These are phyloP conservation scores for Puya raimondii DNA, from an alignment of 176 grass and related monocot species.

Conservation along the genomic window DNA sequence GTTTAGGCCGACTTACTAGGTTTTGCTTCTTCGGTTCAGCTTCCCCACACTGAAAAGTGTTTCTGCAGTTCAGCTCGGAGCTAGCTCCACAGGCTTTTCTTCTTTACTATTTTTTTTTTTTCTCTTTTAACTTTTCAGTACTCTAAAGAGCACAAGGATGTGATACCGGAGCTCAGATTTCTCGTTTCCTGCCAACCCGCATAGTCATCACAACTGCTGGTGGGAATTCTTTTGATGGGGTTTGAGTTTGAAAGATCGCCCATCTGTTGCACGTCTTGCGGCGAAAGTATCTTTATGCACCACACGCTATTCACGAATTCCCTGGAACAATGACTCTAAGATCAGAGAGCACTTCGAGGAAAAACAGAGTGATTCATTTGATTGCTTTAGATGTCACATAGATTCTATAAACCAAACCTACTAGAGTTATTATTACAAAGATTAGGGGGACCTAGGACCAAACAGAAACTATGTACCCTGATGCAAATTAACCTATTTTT, in stretches of 20 bases:
- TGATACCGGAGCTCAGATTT: slow-evolving; percentile 59
- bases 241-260: slow-evolving; percentile 57
- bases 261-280: slow-evolving; percentile 96
- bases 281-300: slow-evolving; percentile 94
- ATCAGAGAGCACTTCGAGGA: neutral
- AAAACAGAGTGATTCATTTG: neutral
- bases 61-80: neutral
- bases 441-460: neutral
- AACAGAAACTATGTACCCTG: too few relatives aligned
- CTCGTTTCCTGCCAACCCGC: slow-evolving; percentile 58
- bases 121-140: slow-evolving; percentile 35
- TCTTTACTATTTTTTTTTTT: too few relatives aligned
- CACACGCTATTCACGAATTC: slow-evolving; percentile 91
- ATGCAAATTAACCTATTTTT: too few relatives aligned
- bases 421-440: neutral
- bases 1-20: slow-evolving; percentile 20
- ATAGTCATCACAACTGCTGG: slow-evolving; percentile 62
- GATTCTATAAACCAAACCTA: neutral
- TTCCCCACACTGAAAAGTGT: neutral
- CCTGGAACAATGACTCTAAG: slow-evolving; percentile 21
- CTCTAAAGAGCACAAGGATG: slow-evolving; percentile 66
- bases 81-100: neutral
- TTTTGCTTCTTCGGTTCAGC: slow-evolving; percentile 22
- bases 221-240: slow-evolving; percentile 34
- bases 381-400: too few relatives aligned